Percentiles rank a stretch among this genome's conserved stretches.
Evolutionary conservation across 306 rosid species (phyloP).

Genomic region (Vigna nakashimae): DNA sequence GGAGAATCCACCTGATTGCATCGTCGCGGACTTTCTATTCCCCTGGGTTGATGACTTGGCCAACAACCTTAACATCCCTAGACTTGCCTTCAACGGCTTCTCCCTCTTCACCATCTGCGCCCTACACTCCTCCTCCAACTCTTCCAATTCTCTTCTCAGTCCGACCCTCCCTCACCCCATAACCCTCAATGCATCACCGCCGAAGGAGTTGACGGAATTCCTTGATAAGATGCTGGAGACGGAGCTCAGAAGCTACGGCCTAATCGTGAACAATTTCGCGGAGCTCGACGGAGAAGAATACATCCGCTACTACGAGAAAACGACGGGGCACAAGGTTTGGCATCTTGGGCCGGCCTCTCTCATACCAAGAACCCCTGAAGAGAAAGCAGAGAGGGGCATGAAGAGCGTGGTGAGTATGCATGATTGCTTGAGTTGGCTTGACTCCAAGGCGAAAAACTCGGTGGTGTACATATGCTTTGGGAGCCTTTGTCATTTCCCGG

Average conservation of each 20-base stretch:
- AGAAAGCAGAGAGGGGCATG: constrained; percentile 38
- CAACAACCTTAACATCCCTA: constrained; percentile 26
- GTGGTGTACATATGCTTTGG: constrained; percentile 50
- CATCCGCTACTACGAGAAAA: constrained; percentile 19
- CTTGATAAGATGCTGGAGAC: neutral
- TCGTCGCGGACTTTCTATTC: constrained; percentile 25
- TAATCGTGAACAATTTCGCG: constrained; percentile 40
- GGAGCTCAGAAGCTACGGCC: constrained; percentile 44
- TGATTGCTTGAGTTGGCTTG: constrained; percentile 41
- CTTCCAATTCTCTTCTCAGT: neutral
- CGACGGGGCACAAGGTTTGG: constrained; percentile 39
- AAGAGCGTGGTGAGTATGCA: constrained; percentile 33
- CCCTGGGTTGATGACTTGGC: constrained; percentile 44
- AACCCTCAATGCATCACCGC: constrained; percentile 36
- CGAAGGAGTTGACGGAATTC: neutral
- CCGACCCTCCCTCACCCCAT: constrained; percentile 43
- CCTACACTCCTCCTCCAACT: neutral
- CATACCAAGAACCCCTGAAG: neutral
- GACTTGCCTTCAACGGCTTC: constrained; percentile 36
- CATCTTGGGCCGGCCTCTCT: constrained; percentile 53
- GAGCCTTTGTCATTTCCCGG: constrained; percentile 26
- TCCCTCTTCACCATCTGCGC: constrained; percentile 36
- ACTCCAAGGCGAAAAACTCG: constrained; percentile 32
- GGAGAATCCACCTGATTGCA: constrained; percentile 41
- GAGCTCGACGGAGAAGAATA: constrained; percentile 49